A percentile compares a stretch with the other conserved stretches of the same genome.
These are phyloP conservation scores for Boehmeria nivea DNA, from an alignment of 306 rosid species.

Conservation along the genomic window DNA sequence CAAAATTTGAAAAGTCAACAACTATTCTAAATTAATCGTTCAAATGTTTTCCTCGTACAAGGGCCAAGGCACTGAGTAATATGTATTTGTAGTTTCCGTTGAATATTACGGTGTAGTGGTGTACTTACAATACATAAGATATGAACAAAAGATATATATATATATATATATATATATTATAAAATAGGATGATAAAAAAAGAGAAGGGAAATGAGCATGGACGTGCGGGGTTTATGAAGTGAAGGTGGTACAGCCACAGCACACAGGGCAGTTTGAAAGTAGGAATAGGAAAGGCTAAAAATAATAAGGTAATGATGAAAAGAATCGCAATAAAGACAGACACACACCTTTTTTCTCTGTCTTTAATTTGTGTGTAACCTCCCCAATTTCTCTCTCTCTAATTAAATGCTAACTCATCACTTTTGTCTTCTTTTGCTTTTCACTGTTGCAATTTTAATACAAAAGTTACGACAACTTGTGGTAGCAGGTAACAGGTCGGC, in stretches of 20 bases:
- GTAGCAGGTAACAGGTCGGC: constrained; percentile 40
- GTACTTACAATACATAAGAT: no score
- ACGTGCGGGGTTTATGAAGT: constrained; percentile 31
- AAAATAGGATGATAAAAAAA: background rate
- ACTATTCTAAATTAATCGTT: no score
- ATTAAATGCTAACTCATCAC: background rate
- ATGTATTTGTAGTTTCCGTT: no score
- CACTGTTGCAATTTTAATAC: background rate
- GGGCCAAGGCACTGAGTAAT: no score
- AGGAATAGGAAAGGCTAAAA: constrained; percentile 34
- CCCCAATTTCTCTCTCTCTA: background rate
- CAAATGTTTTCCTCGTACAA: no score
- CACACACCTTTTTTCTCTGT: constrained; percentile 25
- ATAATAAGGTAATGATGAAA: constrained; percentile 72
- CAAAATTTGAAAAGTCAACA: no score
- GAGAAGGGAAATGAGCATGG: background rate
- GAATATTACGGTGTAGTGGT: no score
- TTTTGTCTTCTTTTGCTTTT: constrained; percentile 35
- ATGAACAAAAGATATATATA: no score
- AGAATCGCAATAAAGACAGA: constrained; percentile 34
- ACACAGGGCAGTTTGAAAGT: constrained; percentile 28
- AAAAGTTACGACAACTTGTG: constrained; percentile 33
- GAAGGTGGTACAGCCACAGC: constrained; percentile 12
- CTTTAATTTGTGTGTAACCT: background rate
- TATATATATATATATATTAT: no score